Base-by-base conservation (phyloP, 2,329 filamentous ascomycete genomes). In the Alternaria angustiovoidea region DNA sequence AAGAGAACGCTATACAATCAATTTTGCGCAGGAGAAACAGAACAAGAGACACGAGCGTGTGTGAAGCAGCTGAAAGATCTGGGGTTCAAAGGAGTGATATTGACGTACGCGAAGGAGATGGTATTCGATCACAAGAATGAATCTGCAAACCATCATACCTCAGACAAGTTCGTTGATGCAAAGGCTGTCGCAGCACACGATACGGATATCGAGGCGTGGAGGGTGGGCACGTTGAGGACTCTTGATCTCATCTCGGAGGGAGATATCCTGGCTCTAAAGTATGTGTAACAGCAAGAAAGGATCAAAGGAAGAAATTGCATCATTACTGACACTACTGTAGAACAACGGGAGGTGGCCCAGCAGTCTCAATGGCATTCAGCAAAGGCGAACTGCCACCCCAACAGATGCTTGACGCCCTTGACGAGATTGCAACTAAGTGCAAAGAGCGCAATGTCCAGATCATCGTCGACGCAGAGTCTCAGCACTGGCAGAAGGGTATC, bases 1-100 rank as follows among this genome's bases (percentile, higher is more conserved):
- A 92, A 93, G 74, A 86, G 89, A 73, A 95, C 92, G 0, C 91
- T 97, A 68, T 97, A 97, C 78, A 88, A 89, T 41, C 94, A 97
- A 72, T 97, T 96, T 76, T 97, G 94, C 77, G 92, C 92, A 0
- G 94, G 94, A 41, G 91, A 93, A 76, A 91, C 87, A 44, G 82
- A 85, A 1, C 67, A 75, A 3, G 91, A 96, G 77, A 90, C 96
- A 5, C 82, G 82, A 51, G 79, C 77, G 39, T 76, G 73, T 28
- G 93, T 90, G 0, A 86, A 93, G 38, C 74, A 83, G 2, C 80
- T 85, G 5, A 83, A 96, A 14, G 92, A 92, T 77, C 77, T 83
- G 34, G 94, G 94, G 1, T 96, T 92, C 74, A 87, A 86, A 20
- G 94, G 93, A 11, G 90, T 96, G 4, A 94, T 97, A 61, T 83